phyloP scores from a whole-genome alignment of 2,329 filamentous ascomycete species.

The Neofusicoccum parvum region DNA sequence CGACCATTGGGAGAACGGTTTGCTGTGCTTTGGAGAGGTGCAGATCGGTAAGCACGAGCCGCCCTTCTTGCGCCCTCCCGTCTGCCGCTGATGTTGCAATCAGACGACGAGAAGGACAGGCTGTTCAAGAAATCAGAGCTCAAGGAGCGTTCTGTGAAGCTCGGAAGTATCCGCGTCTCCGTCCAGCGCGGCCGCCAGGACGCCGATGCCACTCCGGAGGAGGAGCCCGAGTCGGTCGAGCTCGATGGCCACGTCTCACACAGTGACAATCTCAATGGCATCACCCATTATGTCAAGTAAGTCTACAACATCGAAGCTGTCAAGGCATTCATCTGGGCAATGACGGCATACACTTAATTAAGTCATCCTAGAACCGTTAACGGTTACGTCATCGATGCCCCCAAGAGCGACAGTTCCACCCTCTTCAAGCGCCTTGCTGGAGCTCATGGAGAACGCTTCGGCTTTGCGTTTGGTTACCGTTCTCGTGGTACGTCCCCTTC shows the following conservation, averaged over 20 bases:
- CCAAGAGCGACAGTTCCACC: background rate
- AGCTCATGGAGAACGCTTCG: background rate
- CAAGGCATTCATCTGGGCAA: background rate
- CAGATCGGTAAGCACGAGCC: background rate
- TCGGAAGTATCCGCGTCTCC: background rate
- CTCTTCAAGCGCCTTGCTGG: background rate
- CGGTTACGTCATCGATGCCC: background rate
- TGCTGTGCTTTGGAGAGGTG: slow-evolving; percentile 7
- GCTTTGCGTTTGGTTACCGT: slow-evolving; percentile 11
- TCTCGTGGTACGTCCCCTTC: background rate
- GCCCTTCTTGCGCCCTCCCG: background rate
- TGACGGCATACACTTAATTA: background rate
- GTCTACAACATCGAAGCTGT: background rate
- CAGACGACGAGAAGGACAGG: background rate
- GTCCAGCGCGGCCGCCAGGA: slow-evolving; percentile 14
- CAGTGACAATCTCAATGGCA: background rate
- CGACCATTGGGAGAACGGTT: slow-evolving; percentile 8
- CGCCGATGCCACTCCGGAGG: background rate
- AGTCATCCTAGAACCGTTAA: background rate
- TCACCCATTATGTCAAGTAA: slow-evolving; percentile 14
- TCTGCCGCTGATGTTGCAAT: too few relatives aligned
- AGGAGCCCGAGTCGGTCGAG: background rate
- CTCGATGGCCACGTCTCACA: background rate
- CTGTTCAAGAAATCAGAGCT: background rate
- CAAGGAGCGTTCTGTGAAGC: background rate